Base-by-base conservation (phyloP, 345 rosid genomes). In the Cardiospermum halicacabum region DNA sequence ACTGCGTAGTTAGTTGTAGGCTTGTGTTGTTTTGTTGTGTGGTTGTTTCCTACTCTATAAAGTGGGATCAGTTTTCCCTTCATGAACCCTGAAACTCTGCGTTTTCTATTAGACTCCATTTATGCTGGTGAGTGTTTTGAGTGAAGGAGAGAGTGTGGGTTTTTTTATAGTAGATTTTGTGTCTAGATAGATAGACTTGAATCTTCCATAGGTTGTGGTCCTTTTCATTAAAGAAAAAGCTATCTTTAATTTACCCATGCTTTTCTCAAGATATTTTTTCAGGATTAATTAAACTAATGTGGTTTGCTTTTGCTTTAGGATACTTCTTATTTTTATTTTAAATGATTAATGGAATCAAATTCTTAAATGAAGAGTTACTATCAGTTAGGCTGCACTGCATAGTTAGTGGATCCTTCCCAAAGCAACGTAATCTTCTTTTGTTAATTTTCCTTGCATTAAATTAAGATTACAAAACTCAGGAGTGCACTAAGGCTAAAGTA, bases 61-160 rank as follows among this genome's bases (percentile, higher is more conserved):
- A 86, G 75, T 10, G 80, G 78, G 56, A 71, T 62, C 67, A 84
- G 12, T 68, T 82, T 84, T 15, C 74, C 73, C 80, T 84, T 84
- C 58, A 80, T 53, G 76, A 80, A 75, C 49, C 89, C 92, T 47
- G 51, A 47, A 11, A 47, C 51, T 69, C 75, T 64, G 56, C 80
- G 80, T 74, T 78, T 78, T 37, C 77, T 62, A 72, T 43, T 64
- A 0, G 84, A 58, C 51, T 83, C 91, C 90, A 34, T 34, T 34
- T 5, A 34, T 34, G 39, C 10, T 66, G 9, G 67, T 69, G 75
- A n/a, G 67, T 53, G 3, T 28, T 58, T 62, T 31, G 8, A 18
- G 48, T 13, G 8, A 25, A 34, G n/a, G 11, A 48, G 53, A 58
- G 65, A 1, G 24, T 53, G 63, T n/a, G n/a, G n/a, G n/a, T 12